These are phyloP conservation scores for Eremothecium gossypii DNA, from an alignment of 1,139 yeast species.

Conservation along the genomic window DNA sequence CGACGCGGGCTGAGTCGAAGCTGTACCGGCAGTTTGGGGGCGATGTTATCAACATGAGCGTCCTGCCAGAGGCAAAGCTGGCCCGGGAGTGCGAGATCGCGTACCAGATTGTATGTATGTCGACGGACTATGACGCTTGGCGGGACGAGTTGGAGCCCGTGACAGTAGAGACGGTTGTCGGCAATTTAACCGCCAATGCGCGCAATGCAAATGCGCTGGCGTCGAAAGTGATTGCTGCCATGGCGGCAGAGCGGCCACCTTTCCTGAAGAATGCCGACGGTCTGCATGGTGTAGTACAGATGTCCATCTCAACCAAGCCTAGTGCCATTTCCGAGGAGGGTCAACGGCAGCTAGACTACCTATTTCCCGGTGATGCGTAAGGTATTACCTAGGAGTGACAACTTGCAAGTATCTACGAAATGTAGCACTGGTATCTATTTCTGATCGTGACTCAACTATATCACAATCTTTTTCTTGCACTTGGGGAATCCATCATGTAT, in stretches of 20 bases:
- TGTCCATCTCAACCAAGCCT: slow-evolving; percentile 72
- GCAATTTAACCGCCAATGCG: slow-evolving; percentile 79
- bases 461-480: slow-evolving; percentile 29
- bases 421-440: slow-evolving; percentile 4
- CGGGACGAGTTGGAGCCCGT: slow-evolving; percentile 91
- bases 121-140: slow-evolving; percentile 99
- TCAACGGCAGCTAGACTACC: slow-evolving; percentile 68
- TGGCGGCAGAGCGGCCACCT: slow-evolving; percentile 51
- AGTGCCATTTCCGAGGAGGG: slow-evolving; percentile 65
- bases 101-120: slow-evolving; percentile 97
- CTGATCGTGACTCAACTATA: slow-evolving; percentile 5
- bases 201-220: slow-evolving; percentile 78
- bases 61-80: slow-evolving; percentile 88
- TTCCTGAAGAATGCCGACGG: slow-evolving; percentile 58
- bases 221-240: slow-evolving; percentile 52
- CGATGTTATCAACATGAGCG: slow-evolving; percentile 91
- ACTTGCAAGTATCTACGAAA: not conserved
- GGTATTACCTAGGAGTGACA: not conserved
- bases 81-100: slow-evolving; percentile 96
- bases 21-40: slow-evolving; percentile 90
- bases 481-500: slow-evolving; percentile 37
- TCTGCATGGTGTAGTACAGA: slow-evolving; percentile 69
- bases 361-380: slow-evolving; percentile 59
- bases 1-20: slow-evolving; percentile 93
- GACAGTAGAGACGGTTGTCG: slow-evolving; percentile 91